Conservation (phyloP, 2,329 filamentous ascomycete genomes). For the Furcasterigmium sp. region DNA sequence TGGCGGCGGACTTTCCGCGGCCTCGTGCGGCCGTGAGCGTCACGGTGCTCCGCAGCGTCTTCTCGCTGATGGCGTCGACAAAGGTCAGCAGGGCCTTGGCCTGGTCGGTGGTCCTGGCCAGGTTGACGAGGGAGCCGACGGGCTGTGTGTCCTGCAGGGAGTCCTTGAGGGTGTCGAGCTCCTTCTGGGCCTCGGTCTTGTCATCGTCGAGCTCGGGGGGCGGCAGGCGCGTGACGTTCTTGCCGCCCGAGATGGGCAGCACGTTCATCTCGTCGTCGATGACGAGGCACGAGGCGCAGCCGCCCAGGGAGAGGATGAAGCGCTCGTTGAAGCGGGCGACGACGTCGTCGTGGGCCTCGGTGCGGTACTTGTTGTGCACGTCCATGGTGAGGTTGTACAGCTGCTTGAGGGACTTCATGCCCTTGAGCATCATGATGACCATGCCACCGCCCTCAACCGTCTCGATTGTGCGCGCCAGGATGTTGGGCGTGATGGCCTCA, state of each 20-base stretch:
- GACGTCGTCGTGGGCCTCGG: conserved; percentile 92
- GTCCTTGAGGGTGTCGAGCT: conserved; percentile 84
- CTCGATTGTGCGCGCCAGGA: conserved; percentile 90
- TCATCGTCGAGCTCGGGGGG: conserved; percentile 69
- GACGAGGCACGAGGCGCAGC: conserved; percentile 89
- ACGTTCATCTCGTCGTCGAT: conserved; percentile 98
- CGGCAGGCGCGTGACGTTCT: conserved; percentile 77
- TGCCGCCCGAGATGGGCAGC: conserved; percentile 91
- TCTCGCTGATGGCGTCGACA: conserved; percentile 92
- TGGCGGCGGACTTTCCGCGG: conserved; percentile 91
- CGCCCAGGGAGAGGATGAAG: conserved; percentile 91
- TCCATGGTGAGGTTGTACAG: conserved; percentile 97
- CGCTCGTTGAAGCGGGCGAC: conserved; percentile 96
- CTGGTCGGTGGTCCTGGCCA: conserved; percentile 90
- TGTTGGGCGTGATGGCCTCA: conserved; percentile 94
- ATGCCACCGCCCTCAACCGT: conserved; percentile 95
- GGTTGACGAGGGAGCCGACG: conserved; percentile 74
- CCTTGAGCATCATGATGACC: conserved; percentile 85
- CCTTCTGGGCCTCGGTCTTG: conserved; percentile 65
- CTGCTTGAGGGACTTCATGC: conserved; percentile 95
- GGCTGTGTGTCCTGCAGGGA: conserved; percentile 79
- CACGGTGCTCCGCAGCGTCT: conserved; percentile 90
- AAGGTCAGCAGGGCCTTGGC: conserved; percentile 96
- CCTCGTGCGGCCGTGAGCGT: conserved; percentile 90
- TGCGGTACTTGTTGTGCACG: conserved; percentile 91